Percentiles rank a stretch among this genome's conserved stretches.
Conservation (phyloP, 495 filamentous ascomycete genomes). For the Pyronema domesticum region DNA sequence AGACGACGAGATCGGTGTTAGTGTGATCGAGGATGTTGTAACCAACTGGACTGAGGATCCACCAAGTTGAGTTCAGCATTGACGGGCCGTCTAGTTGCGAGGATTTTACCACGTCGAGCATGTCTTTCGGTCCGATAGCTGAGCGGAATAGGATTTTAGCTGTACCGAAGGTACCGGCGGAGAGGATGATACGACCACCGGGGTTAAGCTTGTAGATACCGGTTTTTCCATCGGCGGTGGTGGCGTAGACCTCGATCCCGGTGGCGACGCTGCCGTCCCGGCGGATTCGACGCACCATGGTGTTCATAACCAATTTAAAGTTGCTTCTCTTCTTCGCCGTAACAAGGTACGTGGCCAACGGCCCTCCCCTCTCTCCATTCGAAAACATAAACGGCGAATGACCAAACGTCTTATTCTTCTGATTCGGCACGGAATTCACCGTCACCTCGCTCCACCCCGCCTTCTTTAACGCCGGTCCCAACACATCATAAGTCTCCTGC, state of each 20-base stretch:
- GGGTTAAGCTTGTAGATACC: conserved; percentile 44
- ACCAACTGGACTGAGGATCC: conserved; percentile 60
- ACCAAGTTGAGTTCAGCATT: conserved; percentile 35
- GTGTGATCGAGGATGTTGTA: conserved; percentile 57
- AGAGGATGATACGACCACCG: conserved; percentile 47
- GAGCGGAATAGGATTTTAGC: conserved; percentile 52
- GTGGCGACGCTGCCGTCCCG: conserved; percentile 43
- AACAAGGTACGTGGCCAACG: conserved; percentile 55
- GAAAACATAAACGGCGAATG: conserved; percentile 54
- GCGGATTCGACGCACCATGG: conserved; percentile 46
- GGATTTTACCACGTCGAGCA: conserved; percentile 38
- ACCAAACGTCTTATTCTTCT: conserved; percentile 49
- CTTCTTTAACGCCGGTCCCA: conserved; percentile 33
- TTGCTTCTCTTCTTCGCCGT: conserved; percentile 41
- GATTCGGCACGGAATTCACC: conserved; percentile 40
- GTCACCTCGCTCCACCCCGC: conserved; percentile 45
- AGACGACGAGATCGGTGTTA: conserved; percentile 50
- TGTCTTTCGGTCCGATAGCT: conserved; percentile 47
- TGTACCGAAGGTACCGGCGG: conserved; percentile 53
- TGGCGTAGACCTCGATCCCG: conserved; percentile 48
- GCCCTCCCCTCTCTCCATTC: conserved; percentile 49
- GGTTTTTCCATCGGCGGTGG: conserved; percentile 35
- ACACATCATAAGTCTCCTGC: conserved; percentile 44
- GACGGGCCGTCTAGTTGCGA: conserved; percentile 34
- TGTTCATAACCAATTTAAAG: conserved; percentile 50